Base-by-base conservation (phyloP, 768 basidiomycete species). In the Rhodotorula sphaerocarpa region DNA sequence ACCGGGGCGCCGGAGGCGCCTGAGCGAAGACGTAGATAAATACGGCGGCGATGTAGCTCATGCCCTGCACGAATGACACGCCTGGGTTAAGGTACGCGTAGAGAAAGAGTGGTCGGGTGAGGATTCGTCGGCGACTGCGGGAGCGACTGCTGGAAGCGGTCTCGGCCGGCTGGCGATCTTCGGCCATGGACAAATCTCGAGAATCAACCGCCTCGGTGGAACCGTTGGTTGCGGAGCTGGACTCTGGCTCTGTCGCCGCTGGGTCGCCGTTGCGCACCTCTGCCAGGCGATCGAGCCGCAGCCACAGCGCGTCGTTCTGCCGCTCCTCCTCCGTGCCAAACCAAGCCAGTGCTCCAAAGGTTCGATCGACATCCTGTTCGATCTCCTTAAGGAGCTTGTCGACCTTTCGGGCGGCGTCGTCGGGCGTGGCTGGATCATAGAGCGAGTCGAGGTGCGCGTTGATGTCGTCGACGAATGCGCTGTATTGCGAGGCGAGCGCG, bases 1-100 rank as follows among this genome's bases (percentile, higher is more conserved):
- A 12, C 7, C 23, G 9, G 4, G 54, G 23, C 20, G 34, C 27
- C 5, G 55, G 25, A 18, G n/a, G n/a, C n/a, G n/a, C n/a, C n/a
- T n/a, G n/a, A n/a, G n/a, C n/a, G n/a, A 69, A 66, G 61, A 69
- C 36, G 54, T 46, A 62, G 41, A 10, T 25, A 43, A 63, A 48
- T 36, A 66, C 45, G 41, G 61, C 68, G 43, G 57, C 57, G 61
- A 69, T 48, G 50, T 65, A 69, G 41, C 50, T 52, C 64, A 63
- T 66, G 15, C 63, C 67, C 33, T 69, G 67, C 3, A 69, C 67
- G 55, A 59, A 69, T 9, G 46, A 45, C 11, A 69, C n/a, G 23
- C 64, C 68, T 0, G 68, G 68, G 47, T 69, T 69, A 50, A 69
- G 64, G 43, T 55, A 62, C 11, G 64, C 68, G 55, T 65, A 63